A percentile compares a stretch with the other conserved stretches of the same genome.
phyloP scores from a whole-genome alignment of 2,329 filamentous ascomycete genomes.

The Hypoxylon sp. region DNA sequence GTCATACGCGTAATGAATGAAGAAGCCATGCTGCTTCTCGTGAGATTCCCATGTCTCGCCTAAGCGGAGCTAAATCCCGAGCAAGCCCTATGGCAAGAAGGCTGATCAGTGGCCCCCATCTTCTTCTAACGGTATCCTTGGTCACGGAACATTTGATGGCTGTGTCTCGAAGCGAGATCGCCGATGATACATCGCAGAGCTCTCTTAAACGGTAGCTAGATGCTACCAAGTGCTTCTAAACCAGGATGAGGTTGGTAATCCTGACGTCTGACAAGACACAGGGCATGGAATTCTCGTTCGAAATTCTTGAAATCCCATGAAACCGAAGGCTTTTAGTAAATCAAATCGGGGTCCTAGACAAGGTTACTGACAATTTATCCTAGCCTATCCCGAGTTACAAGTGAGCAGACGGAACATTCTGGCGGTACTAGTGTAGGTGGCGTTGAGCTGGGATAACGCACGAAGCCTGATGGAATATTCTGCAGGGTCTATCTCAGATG shows the following conservation, averaged over 20 bases:
- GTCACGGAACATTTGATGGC: too few relatives aligned
- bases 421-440: too few relatives aligned
- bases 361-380: not conserved
- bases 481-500: slow-evolving; percentile 6
- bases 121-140: slow-evolving; percentile 9
- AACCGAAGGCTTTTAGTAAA: slow-evolving; percentile 1
- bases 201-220: not conserved
- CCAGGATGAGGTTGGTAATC: slow-evolving; percentile 1
- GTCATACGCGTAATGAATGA: slow-evolving; percentile 20
- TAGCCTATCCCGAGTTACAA: slow-evolving; percentile 6
- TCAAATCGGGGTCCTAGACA: slow-evolving; percentile 8
- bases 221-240: slow-evolving; percentile 10
- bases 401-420: not conserved
- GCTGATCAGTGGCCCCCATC: slow-evolving; percentile 10
- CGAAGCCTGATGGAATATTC: slow-evolving; percentile 9
- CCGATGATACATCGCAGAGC: slow-evolving; percentile 1
- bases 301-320: slow-evolving; percentile 28
- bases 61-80: slow-evolving; percentile 20
- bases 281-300: slow-evolving; percentile 21
- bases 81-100: slow-evolving; percentile 15
- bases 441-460: too few relatives aligned
- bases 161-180: slow-evolving; percentile 14
- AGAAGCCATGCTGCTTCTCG: slow-evolving; percentile 6
- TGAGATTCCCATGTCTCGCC: slow-evolving; percentile 3
- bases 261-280: slow-evolving; percentile 29